Conservation (phyloP, 495 filamentous ascomycete species). For the Melanomma pulvis-pyrius region DNA sequence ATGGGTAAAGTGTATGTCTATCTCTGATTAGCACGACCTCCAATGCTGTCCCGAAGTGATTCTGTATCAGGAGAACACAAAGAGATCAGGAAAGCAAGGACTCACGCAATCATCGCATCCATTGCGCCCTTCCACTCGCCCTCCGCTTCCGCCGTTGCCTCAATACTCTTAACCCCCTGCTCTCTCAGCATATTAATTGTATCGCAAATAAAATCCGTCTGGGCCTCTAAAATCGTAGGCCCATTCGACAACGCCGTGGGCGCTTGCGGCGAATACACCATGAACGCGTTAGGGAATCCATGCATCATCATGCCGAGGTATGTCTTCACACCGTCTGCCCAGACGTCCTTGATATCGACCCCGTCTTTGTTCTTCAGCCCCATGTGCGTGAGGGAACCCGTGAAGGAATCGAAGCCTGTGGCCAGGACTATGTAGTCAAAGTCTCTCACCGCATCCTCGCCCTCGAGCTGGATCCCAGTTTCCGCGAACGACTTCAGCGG, state of each 20-base stretch:
- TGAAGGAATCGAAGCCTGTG: conserved; percentile 36
- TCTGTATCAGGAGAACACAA: background rate
- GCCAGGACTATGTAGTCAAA: conserved; percentile 34
- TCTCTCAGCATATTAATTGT: conserved; percentile 22
- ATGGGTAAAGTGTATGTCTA: conserved; percentile 28
- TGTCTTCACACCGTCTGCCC: conserved; percentile 27
- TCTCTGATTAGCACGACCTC: background rate
- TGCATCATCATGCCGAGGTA: conserved; percentile 32
- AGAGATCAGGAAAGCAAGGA: background rate
- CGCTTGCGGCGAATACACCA: conserved; percentile 36
- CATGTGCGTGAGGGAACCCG: conserved; percentile 30
- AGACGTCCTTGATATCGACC: conserved; percentile 28
- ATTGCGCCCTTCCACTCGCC: conserved; percentile 34
- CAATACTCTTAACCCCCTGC: conserved; percentile 22
- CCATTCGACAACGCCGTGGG: conserved; percentile 41
- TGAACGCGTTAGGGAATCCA: conserved; percentile 35
- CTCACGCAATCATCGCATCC: conserved; percentile 13
- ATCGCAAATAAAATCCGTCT: conserved; percentile 34
- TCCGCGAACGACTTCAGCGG: conserved; percentile 25
- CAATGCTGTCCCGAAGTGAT: background rate
- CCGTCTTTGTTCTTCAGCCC: conserved; percentile 32
- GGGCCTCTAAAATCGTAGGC: conserved; percentile 30
- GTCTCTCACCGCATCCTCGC: conserved; percentile 10
- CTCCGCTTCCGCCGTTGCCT: conserved; percentile 33
- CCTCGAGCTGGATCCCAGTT: conserved; percentile 17